Evolutionary conservation across 2,329 filamentous ascomycete genomes (phyloP).

Genomic region (Rhynchosporium secalis): DNA sequence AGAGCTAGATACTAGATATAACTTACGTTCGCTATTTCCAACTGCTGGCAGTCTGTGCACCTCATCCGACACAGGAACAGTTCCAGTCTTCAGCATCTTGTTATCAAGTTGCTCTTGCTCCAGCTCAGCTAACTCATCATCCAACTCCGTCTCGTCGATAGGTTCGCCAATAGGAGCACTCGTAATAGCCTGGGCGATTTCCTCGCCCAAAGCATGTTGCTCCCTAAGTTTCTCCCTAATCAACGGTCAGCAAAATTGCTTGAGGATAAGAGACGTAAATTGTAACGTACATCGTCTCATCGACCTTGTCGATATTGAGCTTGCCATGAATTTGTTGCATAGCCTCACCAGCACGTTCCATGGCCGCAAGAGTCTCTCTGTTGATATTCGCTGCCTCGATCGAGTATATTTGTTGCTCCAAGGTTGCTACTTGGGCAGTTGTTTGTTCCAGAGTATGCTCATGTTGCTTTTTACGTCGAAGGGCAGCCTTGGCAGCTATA

Average conservation of each 20-base stretch:
- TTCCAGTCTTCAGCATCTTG: slow-evolving; percentile 88
- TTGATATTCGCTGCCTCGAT: slow-evolving; percentile 99
- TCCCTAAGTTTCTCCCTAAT: slow-evolving; percentile 84
- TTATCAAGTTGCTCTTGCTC: slow-evolving; percentile 93
- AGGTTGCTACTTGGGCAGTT: slow-evolving; percentile 80
- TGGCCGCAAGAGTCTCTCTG: slow-evolving; percentile 89
- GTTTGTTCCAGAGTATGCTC: slow-evolving; percentile 93
- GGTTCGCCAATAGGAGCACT: slow-evolving; percentile 64
- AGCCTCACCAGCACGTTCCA: slow-evolving; percentile 85
- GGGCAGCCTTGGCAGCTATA: slow-evolving; percentile 82
- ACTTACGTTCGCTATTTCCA: slow-evolving; percentile 74
- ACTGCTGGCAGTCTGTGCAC: slow-evolving; percentile 76
- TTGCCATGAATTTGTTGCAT: slow-evolving; percentile 93
- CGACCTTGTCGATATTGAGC: slow-evolving; percentile 91
- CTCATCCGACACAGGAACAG: slow-evolving; percentile 76
- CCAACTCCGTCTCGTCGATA: slow-evolving; percentile 83
- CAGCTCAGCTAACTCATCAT: slow-evolving; percentile 79
- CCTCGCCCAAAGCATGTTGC: slow-evolving; percentile 89
- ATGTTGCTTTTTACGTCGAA: slow-evolving; percentile 92
- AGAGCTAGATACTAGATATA: slow-evolving; percentile 11
- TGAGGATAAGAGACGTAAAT: neutral
- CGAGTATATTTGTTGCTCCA: slow-evolving; percentile 93
- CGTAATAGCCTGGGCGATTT: slow-evolving; percentile 86
- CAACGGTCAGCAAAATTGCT: slow-evolving; percentile 39
- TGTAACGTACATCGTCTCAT: slow-evolving; percentile 80